Percentiles rank a stretch among this genome's conserved stretches.
phyloP scores from a whole-genome alignment of 768 basidiomycete genomes.

The Russula abietina region DNA sequence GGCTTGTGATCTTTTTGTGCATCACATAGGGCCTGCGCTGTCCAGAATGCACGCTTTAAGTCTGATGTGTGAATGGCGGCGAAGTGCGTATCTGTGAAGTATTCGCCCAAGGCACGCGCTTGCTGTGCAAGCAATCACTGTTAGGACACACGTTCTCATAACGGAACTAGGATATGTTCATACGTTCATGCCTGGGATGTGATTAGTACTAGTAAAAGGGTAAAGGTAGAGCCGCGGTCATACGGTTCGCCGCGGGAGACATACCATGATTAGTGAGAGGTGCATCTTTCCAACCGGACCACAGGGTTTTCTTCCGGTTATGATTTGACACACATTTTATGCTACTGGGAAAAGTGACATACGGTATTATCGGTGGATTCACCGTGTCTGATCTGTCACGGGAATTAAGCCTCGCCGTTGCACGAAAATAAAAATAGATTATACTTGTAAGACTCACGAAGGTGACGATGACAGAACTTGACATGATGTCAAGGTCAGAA shows the following conservation, averaged over 20 bases:
- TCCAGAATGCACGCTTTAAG: slow-evolving; percentile 56
- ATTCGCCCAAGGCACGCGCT: slow-evolving; percentile 44
- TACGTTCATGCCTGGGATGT: slow-evolving; percentile 33
- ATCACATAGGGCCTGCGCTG: slow-evolving; percentile 50
- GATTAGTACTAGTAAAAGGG: background rate
- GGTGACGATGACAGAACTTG: slow-evolving; percentile 27
- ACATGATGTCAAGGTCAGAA: slow-evolving; percentile 5
- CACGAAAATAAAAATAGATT: too few species aligned
- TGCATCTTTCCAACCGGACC: slow-evolving; percentile 76
- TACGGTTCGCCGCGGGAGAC: background rate
- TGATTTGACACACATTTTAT: background rate
- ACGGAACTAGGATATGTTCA: background rate
- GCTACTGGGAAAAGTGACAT: slow-evolving; percentile 21
- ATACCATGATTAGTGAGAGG: slow-evolving; percentile 69
- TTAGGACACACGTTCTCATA: background rate
- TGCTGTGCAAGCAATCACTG: slow-evolving; percentile 24
- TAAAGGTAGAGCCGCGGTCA: background rate
- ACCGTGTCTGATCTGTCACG: slow-evolving; percentile 60
- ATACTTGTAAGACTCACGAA: too few species aligned
- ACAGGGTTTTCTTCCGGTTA: slow-evolving; percentile 39
- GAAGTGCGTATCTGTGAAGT: slow-evolving; percentile 44
- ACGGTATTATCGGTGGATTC: slow-evolving; percentile 76
- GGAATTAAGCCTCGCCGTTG: background rate
- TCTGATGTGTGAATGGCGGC: slow-evolving; percentile 59
- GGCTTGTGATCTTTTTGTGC: slow-evolving; percentile 45